Evolutionary conservation across 176 grass and related monocot genomes (phyloP), one percentile per base, ranked within the genome.

Genomic region (Triticum urartu): DNA sequence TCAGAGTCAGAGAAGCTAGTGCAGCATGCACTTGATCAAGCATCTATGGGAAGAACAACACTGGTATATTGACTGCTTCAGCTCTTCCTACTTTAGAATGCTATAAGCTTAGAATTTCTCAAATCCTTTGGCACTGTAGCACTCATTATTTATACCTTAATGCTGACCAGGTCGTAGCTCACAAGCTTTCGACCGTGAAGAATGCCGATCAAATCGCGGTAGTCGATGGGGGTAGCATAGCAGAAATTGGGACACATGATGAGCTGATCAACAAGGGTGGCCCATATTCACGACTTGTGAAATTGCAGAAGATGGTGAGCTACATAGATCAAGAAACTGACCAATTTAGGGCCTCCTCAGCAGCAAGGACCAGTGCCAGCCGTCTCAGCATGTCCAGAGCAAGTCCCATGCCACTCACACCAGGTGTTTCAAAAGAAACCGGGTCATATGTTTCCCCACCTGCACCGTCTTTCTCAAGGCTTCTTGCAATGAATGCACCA

Each of bases 1-100:
- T 94, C 93, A 0, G 97, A 98, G 79, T 98, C 97, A 8, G 97
- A 98, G 77, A 98, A 98, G 87, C 72, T 99, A 48, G 97, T 99
- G 67, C 94, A 96, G 69, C 91, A 90, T 85, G 90, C 97, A 21
- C 94, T 99, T 60, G 94, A 99, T 83, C 97, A 99, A 96, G 97
- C 97, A 66, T 95, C 97, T 65, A 94, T 99, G 97, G 97, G 97
- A 81, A 92, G 97, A 92, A 98, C 97, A 71, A 98, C 97, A 72
- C 80, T 98, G 90, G 94, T 98, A 95, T 72, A 34, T 33, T 24
- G 10, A 1, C 21, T 22, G 59, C 38, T 34, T 67, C 30, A 18
- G 48, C 64, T 84, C 28, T 78, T 64, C 59, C 62, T 75, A 68
- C 7, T 77, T 81, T 52, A 70, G 11, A 76, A 39, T 22, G 34